phyloP scores from a whole-genome alignment of 306 rosid genomes.

The Quercus alba region DNA sequence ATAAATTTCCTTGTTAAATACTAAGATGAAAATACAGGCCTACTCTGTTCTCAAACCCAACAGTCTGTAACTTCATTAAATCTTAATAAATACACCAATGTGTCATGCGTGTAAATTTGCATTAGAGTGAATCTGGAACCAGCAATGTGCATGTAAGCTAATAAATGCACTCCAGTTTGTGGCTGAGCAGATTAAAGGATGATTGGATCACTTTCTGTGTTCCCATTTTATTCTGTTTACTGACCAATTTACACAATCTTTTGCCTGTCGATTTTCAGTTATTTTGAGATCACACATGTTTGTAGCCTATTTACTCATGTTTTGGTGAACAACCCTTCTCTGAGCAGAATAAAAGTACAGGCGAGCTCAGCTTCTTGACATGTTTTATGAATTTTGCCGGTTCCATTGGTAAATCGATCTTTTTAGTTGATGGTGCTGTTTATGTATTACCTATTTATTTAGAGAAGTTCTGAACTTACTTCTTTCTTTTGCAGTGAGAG shows the following conservation, averaged over 20 bases:
- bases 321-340: slow-evolving; percentile 22
- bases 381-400: slow-evolving; percentile 87
- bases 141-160: neutral
- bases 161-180: neutral
- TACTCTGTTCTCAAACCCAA: neutral
- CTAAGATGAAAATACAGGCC: neutral
- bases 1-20: neutral
- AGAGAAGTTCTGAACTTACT: neutral
- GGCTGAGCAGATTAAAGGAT: slow-evolving; percentile 4
- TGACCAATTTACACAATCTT: neutral
- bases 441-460: neutral
- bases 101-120: neutral
- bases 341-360: slow-evolving; percentile 88
- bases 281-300: slow-evolving; percentile 10
- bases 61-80: neutral
- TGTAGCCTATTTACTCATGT: slow-evolving; percentile 20
- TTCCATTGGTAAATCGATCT: slow-evolving; percentile 67
- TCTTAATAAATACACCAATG: neutral
- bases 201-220: neutral
- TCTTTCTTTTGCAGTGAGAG: slow-evolving; percentile 68
- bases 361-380: slow-evolving; percentile 98
- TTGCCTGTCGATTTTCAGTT: neutral
- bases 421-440: slow-evolving; percentile 15
- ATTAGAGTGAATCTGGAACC: neutral
- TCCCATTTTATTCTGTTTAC: neutral